Percentiles rank a stretch among this genome's conserved stretches.
Evolutionary conservation across 2,329 filamentous ascomycete species (phyloP).

Genomic region (Aaosphaeria arxii): DNA sequence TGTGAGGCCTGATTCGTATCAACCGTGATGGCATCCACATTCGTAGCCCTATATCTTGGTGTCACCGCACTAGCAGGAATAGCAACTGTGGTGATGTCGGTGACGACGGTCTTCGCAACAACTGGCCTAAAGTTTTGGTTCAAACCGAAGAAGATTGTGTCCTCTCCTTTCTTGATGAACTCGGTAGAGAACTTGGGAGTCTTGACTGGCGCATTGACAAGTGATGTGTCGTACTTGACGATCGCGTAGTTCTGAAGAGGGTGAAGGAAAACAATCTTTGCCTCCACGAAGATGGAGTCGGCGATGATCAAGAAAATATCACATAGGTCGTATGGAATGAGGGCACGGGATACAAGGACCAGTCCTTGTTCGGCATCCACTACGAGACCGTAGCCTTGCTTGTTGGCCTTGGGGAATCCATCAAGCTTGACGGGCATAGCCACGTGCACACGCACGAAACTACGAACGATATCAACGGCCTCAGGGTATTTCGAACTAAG

Average conservation of each 20-base stretch:
- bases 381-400: slow-evolving; percentile 95
- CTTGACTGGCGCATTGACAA: slow-evolving; percentile 92
- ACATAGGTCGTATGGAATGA: slow-evolving; percentile 94
- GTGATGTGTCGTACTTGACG: slow-evolving; percentile 86
- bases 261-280: slow-evolving; percentile 93
- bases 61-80: slow-evolving; percentile 92
- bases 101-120: slow-evolving; percentile 89
- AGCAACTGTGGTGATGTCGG: slow-evolving; percentile 93
- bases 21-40: slow-evolving; percentile 94
- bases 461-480: slow-evolving; percentile 89
- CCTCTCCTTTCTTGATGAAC: slow-evolving; percentile 85
- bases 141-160: slow-evolving; percentile 97
- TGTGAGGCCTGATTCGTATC: slow-evolving; percentile 89
- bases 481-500: slow-evolving; percentile 84
- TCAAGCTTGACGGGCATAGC: slow-evolving; percentile 95
- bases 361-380: slow-evolving; percentile 95
- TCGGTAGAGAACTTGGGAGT: slow-evolving; percentile 79
- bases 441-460: slow-evolving; percentile 90
- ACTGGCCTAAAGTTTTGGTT: slow-evolving; percentile 94
- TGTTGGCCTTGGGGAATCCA: slow-evolving; percentile 91
- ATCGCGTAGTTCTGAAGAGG: slow-evolving; percentile 96
- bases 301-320: slow-evolving; percentile 96
- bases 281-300: slow-evolving; percentile 91
- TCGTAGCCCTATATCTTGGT: slow-evolving; percentile 89
- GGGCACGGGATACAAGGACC: slow-evolving; percentile 88